Conservation (phyloP, 2,329 filamentous ascomycete genomes). For the Sphaerulina musiva region DNA sequence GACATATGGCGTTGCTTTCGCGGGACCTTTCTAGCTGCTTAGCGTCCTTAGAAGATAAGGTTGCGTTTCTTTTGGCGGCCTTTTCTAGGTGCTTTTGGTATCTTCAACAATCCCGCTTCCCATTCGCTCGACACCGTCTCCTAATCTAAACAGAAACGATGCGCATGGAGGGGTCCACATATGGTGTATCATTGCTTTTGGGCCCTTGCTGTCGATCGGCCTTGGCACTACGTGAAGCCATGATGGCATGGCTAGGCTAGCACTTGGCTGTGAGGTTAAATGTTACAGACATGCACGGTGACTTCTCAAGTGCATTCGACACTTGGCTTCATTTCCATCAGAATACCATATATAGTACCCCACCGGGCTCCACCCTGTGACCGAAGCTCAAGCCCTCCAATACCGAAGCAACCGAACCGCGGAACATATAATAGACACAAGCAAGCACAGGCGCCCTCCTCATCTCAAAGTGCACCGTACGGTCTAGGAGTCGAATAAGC, state of each 20-base stretch:
- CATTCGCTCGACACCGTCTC: neutral
- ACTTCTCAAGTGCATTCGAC: neutral
- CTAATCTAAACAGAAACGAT: neutral
- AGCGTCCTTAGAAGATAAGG: neutral
- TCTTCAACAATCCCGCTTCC: neutral
- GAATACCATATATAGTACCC: no score
- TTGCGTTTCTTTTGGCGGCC: neutral
- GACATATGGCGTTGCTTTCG: neutral
- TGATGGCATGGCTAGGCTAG: constrained; percentile 3
- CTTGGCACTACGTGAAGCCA: neutral
- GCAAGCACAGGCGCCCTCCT: neutral
- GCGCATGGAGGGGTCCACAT: neutral
- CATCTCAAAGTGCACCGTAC: neutral
- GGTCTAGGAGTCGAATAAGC: neutral
- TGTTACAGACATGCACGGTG: neutral
- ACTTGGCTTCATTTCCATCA: no score
- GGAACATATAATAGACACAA: neutral
- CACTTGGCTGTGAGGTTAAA: neutral
- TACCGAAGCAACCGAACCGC: no score
- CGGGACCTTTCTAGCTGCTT: neutral
- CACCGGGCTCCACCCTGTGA: neutral
- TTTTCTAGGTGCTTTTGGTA: neutral
- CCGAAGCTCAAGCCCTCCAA: neutral
- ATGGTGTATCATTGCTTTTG: neutral
- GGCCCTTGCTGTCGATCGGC: constrained; percentile 2